These are phyloP conservation scores for Wickerhamiella lipophila DNA, from an alignment of 805 yeast genomes.

Conservation along the genomic window DNA sequence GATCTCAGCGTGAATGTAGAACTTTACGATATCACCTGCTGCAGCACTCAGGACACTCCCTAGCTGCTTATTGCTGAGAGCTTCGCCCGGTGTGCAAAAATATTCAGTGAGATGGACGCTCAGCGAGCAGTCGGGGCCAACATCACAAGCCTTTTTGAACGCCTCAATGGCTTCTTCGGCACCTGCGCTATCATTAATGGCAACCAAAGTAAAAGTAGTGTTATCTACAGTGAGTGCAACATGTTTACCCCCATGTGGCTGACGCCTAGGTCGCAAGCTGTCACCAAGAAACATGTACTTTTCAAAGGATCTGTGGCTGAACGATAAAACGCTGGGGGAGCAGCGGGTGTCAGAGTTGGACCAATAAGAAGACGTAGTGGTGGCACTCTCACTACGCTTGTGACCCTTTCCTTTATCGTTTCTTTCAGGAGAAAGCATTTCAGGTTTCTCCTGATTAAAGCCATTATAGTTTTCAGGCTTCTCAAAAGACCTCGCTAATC, in stretches of 20 bases:
- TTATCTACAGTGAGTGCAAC: slow-evolving; percentile 59
- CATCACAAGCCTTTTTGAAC: background rate
- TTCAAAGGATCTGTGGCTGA: slow-evolving; percentile 10
- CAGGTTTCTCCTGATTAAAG: background rate
- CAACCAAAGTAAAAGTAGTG: slow-evolving; percentile 39
- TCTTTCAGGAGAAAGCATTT: background rate
- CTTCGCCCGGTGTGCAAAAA: slow-evolving; percentile 34
- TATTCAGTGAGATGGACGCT: slow-evolving; percentile 55
- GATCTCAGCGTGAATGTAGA: slow-evolving; percentile 13
- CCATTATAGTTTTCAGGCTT: background rate
- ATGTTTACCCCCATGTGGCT: slow-evolving; percentile 22
- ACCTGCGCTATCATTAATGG: slow-evolving; percentile 24
- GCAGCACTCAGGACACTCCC: slow-evolving; percentile 22
- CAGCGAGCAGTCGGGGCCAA: slow-evolving; percentile 13
- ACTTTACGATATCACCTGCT: slow-evolving; percentile 23
- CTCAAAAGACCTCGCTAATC: slow-evolving; percentile 34
- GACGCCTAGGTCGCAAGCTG: slow-evolving; percentile 27
- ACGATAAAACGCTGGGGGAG: slow-evolving; percentile 1
- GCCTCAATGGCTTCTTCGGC: slow-evolving; percentile 29
- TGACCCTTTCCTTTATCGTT: background rate
- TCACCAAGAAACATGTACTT: slow-evolving; percentile 17
- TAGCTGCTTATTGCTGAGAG: slow-evolving; percentile 22
- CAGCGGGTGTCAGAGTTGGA: background rate
- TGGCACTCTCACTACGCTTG: slow-evolving; percentile 3
- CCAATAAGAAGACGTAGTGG: slow-evolving; percentile 9